A percentile compares a stretch with the other conserved stretches of the same genome.
phyloP scores from a whole-genome alignment of 352 stramenopile genomes.

The Thalassiosira ordinaria region DNA sequence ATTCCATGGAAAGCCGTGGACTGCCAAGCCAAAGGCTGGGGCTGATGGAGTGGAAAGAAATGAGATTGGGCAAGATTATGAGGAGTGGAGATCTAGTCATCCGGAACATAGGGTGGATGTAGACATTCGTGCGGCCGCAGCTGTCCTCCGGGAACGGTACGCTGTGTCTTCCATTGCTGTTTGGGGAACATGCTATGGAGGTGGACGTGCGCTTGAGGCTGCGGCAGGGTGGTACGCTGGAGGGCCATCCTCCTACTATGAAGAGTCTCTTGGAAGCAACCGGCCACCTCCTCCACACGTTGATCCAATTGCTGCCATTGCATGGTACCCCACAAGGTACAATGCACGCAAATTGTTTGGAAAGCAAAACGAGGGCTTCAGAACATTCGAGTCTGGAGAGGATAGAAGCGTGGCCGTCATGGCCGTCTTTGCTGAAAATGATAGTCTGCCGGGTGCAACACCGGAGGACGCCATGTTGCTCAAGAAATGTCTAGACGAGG shows the following conservation, averaged over 20 bases:
- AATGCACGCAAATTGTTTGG: slow-evolving; percentile 75
- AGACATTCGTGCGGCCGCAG: slow-evolving; percentile 80
- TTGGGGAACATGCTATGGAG: slow-evolving; percentile 83
- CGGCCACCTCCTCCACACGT: slow-evolving; percentile 55
- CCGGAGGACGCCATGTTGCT: slow-evolving; percentile 68
- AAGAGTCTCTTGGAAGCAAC: slow-evolving; percentile 35
- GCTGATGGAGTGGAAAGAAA: slow-evolving; percentile 47
- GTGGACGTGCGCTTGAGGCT: slow-evolving; percentile 76
- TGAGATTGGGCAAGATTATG: slow-evolving; percentile 68
- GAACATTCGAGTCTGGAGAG: slow-evolving; percentile 53
- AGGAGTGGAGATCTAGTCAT: slow-evolving; percentile 76
- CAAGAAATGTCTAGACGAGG: slow-evolving; percentile 65
- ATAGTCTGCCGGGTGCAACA: slow-evolving; percentile 71
- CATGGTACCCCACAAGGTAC: slow-evolving; percentile 84
- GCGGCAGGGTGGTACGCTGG: slow-evolving; percentile 66
- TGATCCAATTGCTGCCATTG: slow-evolving; percentile 72
- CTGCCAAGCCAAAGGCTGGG: slow-evolving; percentile 35
- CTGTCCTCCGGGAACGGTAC: slow-evolving; percentile 75
- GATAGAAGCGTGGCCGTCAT: slow-evolving; percentile 72
- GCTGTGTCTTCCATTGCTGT: slow-evolving; percentile 74
- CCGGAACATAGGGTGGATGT: slow-evolving; percentile 73
- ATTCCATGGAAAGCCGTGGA: slow-evolving; percentile 79
- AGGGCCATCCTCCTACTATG: slow-evolving; percentile 41
- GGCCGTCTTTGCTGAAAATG: slow-evolving; percentile 77
- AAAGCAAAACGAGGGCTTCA: slow-evolving; percentile 37